Base-by-base conservation (phyloP, 345 rosid species). In the Pistacia integerrima region DNA sequence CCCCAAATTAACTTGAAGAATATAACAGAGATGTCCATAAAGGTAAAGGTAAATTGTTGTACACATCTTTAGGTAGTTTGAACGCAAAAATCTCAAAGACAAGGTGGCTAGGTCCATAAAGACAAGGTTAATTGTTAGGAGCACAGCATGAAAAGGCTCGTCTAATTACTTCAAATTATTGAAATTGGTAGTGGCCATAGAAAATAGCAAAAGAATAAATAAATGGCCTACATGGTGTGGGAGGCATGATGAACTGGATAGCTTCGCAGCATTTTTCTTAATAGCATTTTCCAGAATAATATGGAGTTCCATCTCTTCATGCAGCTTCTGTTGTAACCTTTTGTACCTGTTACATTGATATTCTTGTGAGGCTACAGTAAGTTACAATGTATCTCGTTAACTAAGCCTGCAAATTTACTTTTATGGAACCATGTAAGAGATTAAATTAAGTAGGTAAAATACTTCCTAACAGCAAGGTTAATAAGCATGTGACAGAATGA, bases 341-440 rank as follows among this genome's bases (percentile, higher is more conserved):
- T 76, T 83, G 81, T 11, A 94, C 94, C 98, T 92, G 87, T 66
- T 76, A 72, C 75, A 87, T 72, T 55, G 54, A 46, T 67, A 68
- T 59, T 65, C 72, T 60, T 69, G 56, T 46, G 41, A 65, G 41
- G 54, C 13, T 28, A 57, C 13, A n/a, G 18, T 20, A 70, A 22
- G 56, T 22, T 38, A 59, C 11, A 25, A 44, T 55, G 49, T 36
- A 68, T 35, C 25, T n/a, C 79, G 44, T 17, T 60, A 51, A 30
- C 4, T 0, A 33, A 17, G 22, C 22, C 22, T 22, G 22, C 0
- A 22, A 22, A 22, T 22, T 22, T 22, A 22, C 22, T 22, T 22
- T 22, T 22, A 22, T 22, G 22, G 22, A 22, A 22, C 22, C 22
- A 22, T 22, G 22, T 22, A 22, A 22, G 22, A 22, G 0, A 22